phyloP scores from a whole-genome alignment of 305 asterid genomes.

The Withania somnifera region DNA sequence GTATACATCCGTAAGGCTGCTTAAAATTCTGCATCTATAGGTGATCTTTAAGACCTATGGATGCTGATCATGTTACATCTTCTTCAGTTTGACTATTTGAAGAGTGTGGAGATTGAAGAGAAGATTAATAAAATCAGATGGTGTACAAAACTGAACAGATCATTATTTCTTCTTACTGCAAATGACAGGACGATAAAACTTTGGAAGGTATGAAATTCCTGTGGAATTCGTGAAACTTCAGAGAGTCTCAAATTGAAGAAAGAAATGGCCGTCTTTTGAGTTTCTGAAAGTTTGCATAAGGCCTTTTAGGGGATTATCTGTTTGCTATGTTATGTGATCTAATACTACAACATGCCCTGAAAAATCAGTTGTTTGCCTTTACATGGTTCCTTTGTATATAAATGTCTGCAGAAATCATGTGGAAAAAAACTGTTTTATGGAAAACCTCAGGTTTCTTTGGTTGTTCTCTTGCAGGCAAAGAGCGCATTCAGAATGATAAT shows the following conservation, averaged over 20 bases:
- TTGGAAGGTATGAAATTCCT: conserved; percentile 58
- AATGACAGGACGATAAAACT: conserved; percentile 72
- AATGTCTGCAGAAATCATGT: background rate
- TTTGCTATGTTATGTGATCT: background rate
- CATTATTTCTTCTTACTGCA: conserved; percentile 52
- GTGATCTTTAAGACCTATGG: background rate
- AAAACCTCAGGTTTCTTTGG: background rate
- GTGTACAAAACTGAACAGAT: conserved; percentile 47
- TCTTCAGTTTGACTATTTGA: conserved; percentile 72
- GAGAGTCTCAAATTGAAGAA: background rate
- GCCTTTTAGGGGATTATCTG: background rate
- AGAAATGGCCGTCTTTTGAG: background rate
- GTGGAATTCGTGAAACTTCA: background rate
- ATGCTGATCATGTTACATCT: conserved; percentile 15
- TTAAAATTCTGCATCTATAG: background rate
- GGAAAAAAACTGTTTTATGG: background rate
- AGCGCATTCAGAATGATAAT: background rate
- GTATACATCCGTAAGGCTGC: background rate
- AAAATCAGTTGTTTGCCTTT: background rate
- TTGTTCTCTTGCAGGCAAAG: background rate
- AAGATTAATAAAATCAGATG: conserved; percentile 59
- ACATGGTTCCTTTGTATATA: background rate
- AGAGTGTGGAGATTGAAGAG: conserved; percentile 84
- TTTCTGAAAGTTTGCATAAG: background rate
- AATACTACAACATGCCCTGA: background rate